Conservation (phyloP, 2,329 filamentous ascomycete species). For the Pseudocercospora vitis region DNA sequence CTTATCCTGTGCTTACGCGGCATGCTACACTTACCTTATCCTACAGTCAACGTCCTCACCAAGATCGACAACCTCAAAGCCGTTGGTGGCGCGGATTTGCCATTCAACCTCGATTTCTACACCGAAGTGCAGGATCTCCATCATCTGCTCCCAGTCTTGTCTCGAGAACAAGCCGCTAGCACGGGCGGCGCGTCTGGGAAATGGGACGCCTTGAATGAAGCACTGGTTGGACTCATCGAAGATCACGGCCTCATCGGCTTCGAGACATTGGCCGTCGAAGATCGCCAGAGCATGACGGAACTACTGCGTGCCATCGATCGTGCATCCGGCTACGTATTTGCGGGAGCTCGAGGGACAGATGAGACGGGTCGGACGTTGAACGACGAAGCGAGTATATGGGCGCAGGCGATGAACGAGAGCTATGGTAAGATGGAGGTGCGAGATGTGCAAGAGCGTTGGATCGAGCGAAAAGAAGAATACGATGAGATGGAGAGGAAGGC, state of each 20-base stretch:
- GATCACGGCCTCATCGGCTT: constrained; percentile 88
- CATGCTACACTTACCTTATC: constrained; percentile 98
- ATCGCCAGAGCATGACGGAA: constrained; percentile 95
- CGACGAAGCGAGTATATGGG: constrained; percentile 71
- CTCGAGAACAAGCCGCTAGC: constrained; percentile 64
- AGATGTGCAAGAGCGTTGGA: constrained; percentile 94
- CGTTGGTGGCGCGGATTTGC: constrained; percentile 70
- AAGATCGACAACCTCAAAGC: constrained; percentile 93
- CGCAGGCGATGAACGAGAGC: constrained; percentile 80
- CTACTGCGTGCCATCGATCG: constrained; percentile 86
- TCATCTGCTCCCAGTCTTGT: constrained; percentile 77
- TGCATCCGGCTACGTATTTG: constrained; percentile 90
- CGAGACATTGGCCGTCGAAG: constrained; percentile 91
- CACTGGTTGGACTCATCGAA: constrained; percentile 82
- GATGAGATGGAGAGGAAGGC: constrained; percentile 75
- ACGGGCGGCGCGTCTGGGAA: constrained; percentile 53
- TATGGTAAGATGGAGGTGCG: constrained; percentile 71
- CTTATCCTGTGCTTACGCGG: constrained; percentile 88
- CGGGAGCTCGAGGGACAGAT: constrained; percentile 84
- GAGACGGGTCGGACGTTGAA: constrained; percentile 52
- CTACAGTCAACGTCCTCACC: constrained; percentile 91
- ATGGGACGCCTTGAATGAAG: constrained; percentile 80
- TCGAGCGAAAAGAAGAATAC: constrained; percentile 84
- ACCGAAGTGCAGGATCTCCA: constrained; percentile 93
- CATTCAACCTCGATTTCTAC: constrained; percentile 96